phyloP scores from a whole-genome alignment of 306 rosid genomes.

The Prinsepia uniflora region DNA sequence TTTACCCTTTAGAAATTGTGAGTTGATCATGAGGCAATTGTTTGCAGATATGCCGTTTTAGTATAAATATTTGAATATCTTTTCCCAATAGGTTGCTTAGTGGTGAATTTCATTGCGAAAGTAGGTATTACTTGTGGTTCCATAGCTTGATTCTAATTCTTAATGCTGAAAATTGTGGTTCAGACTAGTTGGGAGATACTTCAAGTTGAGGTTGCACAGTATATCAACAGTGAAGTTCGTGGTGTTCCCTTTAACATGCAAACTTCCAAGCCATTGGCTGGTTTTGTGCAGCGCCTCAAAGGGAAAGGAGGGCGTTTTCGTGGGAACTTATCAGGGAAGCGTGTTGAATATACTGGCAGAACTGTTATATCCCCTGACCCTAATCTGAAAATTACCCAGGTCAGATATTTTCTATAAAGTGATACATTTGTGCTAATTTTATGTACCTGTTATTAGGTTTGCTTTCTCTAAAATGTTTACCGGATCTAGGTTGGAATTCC shows the following conservation, averaged over 20 bases:
- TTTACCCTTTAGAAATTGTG: neutral
- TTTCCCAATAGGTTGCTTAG: neutral
- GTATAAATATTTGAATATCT: neutral
- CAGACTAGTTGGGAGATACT: constrained; percentile 63
- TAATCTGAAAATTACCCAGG: constrained; percentile 91
- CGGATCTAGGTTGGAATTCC: constrained; percentile 81
- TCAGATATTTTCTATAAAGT: constrained; percentile 23
- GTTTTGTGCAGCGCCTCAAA: constrained; percentile 87
- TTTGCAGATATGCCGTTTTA: neutral
- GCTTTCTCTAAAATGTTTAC: constrained; percentile 20
- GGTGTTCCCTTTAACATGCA: constrained; percentile 47
- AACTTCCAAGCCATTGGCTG: constrained; percentile 46
- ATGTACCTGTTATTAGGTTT: constrained; percentile 5
- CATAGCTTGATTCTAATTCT: constrained; percentile 22
- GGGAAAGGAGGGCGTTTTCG: constrained; percentile 96
- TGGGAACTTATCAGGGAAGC: constrained; percentile 88
- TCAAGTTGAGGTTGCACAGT: constrained; percentile 76
- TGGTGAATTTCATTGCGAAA: neutral
- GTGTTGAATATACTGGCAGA: constrained; percentile 91
- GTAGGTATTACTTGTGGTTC: neutral
- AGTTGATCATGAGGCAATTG: neutral
- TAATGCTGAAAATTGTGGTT: constrained; percentile 28
- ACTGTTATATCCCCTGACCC: constrained; percentile 99
- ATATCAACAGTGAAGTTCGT: constrained; percentile 80
- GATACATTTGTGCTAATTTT: constrained; percentile 5